Conservation (phyloP, 2,329 filamentous ascomycete species). For the Alternaria arbusti region DNA sequence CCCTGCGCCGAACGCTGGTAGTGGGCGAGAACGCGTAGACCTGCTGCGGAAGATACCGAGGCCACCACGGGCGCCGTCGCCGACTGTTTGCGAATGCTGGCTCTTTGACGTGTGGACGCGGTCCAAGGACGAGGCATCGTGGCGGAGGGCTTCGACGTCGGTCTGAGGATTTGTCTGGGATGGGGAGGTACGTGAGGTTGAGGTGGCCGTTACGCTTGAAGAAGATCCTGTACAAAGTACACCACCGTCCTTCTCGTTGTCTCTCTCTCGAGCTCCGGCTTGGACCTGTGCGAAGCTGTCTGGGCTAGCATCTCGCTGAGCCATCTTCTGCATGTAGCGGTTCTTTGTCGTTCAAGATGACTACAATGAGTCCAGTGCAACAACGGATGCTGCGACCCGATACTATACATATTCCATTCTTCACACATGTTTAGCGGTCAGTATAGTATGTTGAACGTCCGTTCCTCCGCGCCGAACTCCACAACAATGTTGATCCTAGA, state of each 20-base stretch:
- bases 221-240: constrained; percentile 64
- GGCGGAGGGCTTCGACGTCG: constrained; percentile 60
- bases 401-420: neutral
- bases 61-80: constrained; percentile 45
- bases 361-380: constrained; percentile 2
- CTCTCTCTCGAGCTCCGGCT: constrained; percentile 47
- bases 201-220: constrained; percentile 31
- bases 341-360: constrained; percentile 60
- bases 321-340: constrained; percentile 56
- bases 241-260: constrained; percentile 51
- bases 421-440: neutral
- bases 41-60: constrained; percentile 50
- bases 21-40: constrained; percentile 58
- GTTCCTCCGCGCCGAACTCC: constrained; percentile 5
- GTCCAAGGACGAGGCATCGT: constrained; percentile 71
- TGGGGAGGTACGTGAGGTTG: constrained; percentile 60
- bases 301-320: constrained; percentile 63
- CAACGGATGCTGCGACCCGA: neutral
- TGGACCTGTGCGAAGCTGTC: constrained; percentile 40
- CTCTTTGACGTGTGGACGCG: constrained; percentile 74
- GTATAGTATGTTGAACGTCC: neutral
- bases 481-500: constrained; percentile 13
- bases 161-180: constrained; percentile 69
- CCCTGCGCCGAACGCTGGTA: constrained; percentile 75
- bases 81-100: constrained; percentile 77